phyloP scores from a whole-genome alignment of 2,329 filamentous ascomycete genomes.

The Tricladium varicosporioides region DNA sequence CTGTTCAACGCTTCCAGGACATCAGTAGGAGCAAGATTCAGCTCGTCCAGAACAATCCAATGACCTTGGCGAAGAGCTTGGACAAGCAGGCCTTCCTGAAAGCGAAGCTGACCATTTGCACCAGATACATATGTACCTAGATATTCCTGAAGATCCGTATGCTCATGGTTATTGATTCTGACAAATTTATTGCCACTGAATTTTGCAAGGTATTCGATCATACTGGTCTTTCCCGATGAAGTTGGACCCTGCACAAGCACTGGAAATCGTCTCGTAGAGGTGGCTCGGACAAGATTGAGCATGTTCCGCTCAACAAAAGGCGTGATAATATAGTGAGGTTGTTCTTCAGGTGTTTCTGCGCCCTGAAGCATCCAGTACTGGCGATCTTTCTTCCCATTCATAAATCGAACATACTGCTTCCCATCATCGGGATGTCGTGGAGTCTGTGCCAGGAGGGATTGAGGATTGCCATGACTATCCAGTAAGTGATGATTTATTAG shows the following conservation, averaged over 20 bases:
- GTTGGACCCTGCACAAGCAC: conserved; percentile 96
- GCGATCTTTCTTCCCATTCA: conserved; percentile 58
- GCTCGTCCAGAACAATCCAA: conserved; percentile 97
- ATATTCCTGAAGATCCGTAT: conserved; percentile 97
- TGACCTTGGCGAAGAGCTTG: conserved; percentile 89
- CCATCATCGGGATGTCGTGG: conserved; percentile 77
- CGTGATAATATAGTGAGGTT: conserved; percentile 93
- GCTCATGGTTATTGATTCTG: conserved; percentile 98
- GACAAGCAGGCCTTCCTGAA: conserved; percentile 91
- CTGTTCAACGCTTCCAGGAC: conserved; percentile 95
- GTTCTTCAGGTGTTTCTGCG: conserved; percentile 60
- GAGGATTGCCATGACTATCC: conserved; percentile 64
- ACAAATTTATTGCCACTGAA: conserved; percentile 96
- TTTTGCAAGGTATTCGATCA: conserved; percentile 98
- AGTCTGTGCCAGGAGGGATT: conserved; percentile 73
- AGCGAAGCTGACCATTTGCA: conserved; percentile 77
- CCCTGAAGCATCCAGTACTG: conserved; percentile 92
- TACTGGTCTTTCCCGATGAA: conserved; percentile 96
- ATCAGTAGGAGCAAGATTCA: conserved; percentile 95
- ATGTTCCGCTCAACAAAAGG: conserved; percentile 93
- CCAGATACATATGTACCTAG: conserved; percentile 91
- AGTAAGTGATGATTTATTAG: conserved; percentile 80
- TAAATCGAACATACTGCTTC: conserved; percentile 76
- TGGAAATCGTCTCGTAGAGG: conserved; percentile 87
- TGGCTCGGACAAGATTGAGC: conserved; percentile 88